A percentile compares a stretch with the other conserved stretches of the same genome.
Evolutionary conservation across 1,284 basidiomycete species (phyloP).

Genomic region (Mixia osmundae): DNA sequence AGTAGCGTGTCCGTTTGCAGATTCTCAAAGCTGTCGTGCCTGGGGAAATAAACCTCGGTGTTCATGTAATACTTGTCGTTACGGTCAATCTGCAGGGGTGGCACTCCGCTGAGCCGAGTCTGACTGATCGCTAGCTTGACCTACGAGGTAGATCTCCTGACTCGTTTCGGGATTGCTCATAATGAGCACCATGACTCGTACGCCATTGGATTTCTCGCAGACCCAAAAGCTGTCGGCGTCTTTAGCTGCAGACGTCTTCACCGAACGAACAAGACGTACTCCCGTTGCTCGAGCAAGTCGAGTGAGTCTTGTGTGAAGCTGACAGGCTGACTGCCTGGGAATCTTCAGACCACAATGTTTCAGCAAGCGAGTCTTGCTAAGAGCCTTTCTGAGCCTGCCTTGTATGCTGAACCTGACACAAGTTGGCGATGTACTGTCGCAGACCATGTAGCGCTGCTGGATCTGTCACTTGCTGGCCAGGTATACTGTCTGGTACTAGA

Average conservation of each 20-base stretch:
- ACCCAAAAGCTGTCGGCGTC: slow-evolving; percentile 63
- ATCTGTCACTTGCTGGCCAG: slow-evolving; percentile 12
- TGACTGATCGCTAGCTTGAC: slow-evolving; percentile 16
- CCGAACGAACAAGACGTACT: slow-evolving; percentile 32
- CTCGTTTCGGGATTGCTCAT: slow-evolving; percentile 29
- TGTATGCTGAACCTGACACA: slow-evolving; percentile 12
- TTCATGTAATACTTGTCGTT: slow-evolving; percentile 66
- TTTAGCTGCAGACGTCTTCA: slow-evolving; percentile 5
- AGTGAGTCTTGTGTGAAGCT: slow-evolving; percentile 53
- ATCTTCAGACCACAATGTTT: slow-evolving; percentile 28
- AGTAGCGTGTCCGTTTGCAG: slow-evolving; percentile 51
- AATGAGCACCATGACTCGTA: slow-evolving; percentile 71
- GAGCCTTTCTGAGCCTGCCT: slow-evolving; percentile 9
- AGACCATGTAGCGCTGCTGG: slow-evolving; percentile 10
- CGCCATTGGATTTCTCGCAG: slow-evolving; percentile 97
- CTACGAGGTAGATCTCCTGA: slow-evolving; percentile 61
- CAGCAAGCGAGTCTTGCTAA: too few species aligned
- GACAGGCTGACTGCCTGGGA: slow-evolving; percentile 81
- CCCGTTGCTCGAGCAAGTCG: slow-evolving; percentile 48
- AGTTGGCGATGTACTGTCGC: slow-evolving; percentile 10
- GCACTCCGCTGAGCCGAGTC: too few species aligned
- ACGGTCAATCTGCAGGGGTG: slow-evolving; percentile 53
- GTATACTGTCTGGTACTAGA: slow-evolving; percentile 13
- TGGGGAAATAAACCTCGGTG: slow-evolving; percentile 61
- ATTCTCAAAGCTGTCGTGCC: slow-evolving; percentile 41